Conservation (phyloP, 306 rosid genomes). For the Castanea mollissima region DNA sequence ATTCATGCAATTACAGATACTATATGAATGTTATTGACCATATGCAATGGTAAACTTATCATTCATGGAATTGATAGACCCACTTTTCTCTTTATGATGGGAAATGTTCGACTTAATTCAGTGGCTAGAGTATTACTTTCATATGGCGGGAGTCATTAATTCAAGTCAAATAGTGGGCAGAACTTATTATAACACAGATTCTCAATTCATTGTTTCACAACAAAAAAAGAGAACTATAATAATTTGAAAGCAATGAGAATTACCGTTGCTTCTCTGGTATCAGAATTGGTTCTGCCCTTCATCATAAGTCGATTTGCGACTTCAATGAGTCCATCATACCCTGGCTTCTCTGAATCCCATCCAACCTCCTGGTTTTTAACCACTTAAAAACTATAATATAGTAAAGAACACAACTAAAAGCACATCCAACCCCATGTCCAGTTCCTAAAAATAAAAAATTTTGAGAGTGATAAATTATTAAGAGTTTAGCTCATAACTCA, state of each 20-base stretch:
- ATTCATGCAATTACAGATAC: neutral
- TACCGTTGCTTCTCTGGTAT: constrained; percentile 80
- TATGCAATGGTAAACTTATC: too few relatives aligned
- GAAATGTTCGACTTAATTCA: too few relatives aligned
- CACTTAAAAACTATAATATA: neutral
- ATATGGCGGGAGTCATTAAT: too few relatives aligned
- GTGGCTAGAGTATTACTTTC: too few relatives aligned
- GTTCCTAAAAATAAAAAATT: too few relatives aligned
- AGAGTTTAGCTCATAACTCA: too few relatives aligned
- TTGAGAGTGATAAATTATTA: too few relatives aligned
- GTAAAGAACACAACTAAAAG: neutral
- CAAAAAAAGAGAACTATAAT: too few relatives aligned
- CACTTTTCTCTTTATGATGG: too few relatives aligned
- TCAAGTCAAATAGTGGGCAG: too few relatives aligned
- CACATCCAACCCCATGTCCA: neutral
- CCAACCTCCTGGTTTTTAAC: constrained; percentile 56
- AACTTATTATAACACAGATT: too few relatives aligned
- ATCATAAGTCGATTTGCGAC: constrained; percentile 71
- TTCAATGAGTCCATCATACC: constrained; percentile 86
- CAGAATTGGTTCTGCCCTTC: constrained; percentile 57
- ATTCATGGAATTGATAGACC: too few relatives aligned
- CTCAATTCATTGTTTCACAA: neutral
- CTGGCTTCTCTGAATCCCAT: constrained; percentile 77
- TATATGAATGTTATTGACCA: neutral
- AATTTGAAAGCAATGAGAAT: neutral